These are phyloP conservation scores for Penicillium daleae DNA, from an alignment of 495 filamentous ascomycete species.

Conservation along the genomic window DNA sequence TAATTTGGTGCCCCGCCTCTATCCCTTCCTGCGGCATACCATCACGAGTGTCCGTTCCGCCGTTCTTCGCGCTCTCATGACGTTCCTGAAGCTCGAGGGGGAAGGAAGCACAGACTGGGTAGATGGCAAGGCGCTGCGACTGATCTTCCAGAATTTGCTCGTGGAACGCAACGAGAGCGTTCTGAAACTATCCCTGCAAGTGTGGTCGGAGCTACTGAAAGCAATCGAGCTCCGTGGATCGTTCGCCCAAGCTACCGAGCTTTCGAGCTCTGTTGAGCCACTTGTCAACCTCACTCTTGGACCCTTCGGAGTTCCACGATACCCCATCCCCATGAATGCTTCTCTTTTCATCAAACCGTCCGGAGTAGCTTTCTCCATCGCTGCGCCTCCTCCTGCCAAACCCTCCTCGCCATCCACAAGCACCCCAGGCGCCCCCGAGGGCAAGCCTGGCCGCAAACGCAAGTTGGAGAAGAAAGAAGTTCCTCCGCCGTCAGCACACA, in stretches of 20 bases:
- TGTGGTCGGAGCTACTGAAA: slow-evolving; percentile 80
- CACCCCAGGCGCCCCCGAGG: slow-evolving; percentile 25
- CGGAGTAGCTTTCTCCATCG: slow-evolving; percentile 73
- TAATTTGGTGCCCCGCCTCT: slow-evolving; percentile 87
- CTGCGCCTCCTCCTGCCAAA: slow-evolving; percentile 54
- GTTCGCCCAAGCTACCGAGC: slow-evolving; percentile 66
- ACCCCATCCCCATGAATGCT: slow-evolving; percentile 88
- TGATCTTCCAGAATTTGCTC: slow-evolving; percentile 92
- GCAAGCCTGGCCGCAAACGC: slow-evolving; percentile 68
- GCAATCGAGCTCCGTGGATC: slow-evolving; percentile 62
- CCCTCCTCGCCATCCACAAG: slow-evolving; percentile 56
- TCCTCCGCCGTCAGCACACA: slow-evolving; percentile 71
- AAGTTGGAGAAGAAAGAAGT: slow-evolving; percentile 84
- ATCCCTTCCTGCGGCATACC: slow-evolving; percentile 94
- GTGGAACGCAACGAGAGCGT: slow-evolving; percentile 87
- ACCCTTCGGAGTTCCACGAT: slow-evolving; percentile 86
- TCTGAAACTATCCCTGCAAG: slow-evolving; percentile 76
- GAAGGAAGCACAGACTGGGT: slow-evolving; percentile 89
- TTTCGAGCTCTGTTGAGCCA: slow-evolving; percentile 65
- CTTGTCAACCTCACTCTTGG: slow-evolving; percentile 80
- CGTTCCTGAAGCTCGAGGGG: slow-evolving; percentile 84
- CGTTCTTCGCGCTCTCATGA: slow-evolving; percentile 88
- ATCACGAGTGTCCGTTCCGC: slow-evolving; percentile 94
- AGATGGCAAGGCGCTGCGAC: slow-evolving; percentile 81
- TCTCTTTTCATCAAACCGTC: slow-evolving; percentile 91